Percentiles rank a stretch among this genome's conserved stretches.
phyloP scores from a whole-genome alignment of 1,284 basidiomycete genomes.

The Marasmius tenuissimus region DNA sequence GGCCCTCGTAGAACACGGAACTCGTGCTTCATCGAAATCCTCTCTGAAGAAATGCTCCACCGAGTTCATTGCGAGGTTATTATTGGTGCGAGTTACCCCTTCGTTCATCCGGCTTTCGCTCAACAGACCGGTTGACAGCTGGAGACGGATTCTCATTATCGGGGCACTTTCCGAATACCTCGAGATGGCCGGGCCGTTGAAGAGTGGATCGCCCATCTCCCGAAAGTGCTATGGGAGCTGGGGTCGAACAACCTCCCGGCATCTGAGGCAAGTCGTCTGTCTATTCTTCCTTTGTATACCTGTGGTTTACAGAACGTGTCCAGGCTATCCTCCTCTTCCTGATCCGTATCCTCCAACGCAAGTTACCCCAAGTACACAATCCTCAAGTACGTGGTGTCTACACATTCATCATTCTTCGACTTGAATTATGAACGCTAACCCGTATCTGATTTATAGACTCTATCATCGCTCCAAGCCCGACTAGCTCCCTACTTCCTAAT shows the following conservation, averaged over 20 bases:
- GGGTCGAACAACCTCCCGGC: conserved; percentile 54
- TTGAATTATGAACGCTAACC: conserved; percentile 16
- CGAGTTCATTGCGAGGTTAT: conserved; percentile 69
- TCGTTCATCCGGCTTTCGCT: neutral
- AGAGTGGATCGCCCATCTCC: conserved; percentile 70
- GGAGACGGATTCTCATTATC: conserved; percentile 57
- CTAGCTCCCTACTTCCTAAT: conserved; percentile 80
- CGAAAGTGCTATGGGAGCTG: conserved; percentile 83
- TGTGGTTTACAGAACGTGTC: neutral
- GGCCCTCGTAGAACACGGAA: conserved; percentile 60
- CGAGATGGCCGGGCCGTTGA: conserved; percentile 34
- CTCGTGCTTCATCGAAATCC: conserved; percentile 55
- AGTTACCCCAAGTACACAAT: conserved; percentile 39
- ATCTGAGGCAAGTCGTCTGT: conserved; percentile 50
- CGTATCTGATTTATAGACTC: conserved; percentile 31
- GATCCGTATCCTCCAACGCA: conserved; percentile 62
- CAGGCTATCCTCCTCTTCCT: conserved; percentile 65
- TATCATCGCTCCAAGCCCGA: conserved; percentile 49
- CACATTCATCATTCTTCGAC: conserved; percentile 1
- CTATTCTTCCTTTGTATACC: conserved; percentile 5
- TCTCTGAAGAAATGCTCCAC: conserved; percentile 62
- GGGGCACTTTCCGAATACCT: conserved; percentile 46
- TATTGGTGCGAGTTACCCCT: conserved; percentile 51
- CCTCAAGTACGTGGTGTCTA: neutral
- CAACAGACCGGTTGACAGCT: conserved; percentile 42